Evolutionary conservation across 2,329 filamentous ascomycete genomes (phyloP).

Genomic region (Phaeosphaeriaceae sp.): DNA sequence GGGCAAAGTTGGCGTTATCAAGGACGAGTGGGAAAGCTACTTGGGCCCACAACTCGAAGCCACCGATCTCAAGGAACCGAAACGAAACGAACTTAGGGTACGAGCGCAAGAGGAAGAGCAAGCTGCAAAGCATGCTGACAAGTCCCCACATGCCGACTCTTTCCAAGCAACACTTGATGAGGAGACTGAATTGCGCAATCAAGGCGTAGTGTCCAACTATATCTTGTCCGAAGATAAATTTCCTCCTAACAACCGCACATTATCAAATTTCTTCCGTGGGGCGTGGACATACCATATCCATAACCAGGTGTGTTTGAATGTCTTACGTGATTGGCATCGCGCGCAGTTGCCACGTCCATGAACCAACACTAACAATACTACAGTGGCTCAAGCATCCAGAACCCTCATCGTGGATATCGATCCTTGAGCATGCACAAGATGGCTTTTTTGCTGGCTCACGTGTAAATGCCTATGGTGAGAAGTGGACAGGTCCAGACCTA

Average conservation of each 20-base stretch:
- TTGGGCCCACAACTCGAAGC: conserved; percentile 52
- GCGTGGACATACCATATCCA: conserved; percentile 65
- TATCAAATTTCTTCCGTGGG: conserved; percentile 63
- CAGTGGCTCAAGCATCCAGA: conserved; percentile 64
- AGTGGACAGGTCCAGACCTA: conserved; percentile 58
- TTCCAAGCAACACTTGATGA: conserved; percentile 51
- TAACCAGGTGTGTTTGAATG: conserved; percentile 57
- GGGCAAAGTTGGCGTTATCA: conserved; percentile 53
- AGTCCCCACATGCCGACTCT: conserved; percentile 41
- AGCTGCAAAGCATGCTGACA: conserved; percentile 27
- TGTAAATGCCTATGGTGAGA: conserved; percentile 61
- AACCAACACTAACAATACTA: conserved; percentile 26
- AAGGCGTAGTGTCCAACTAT: conserved; percentile 54
- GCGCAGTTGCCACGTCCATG: not conserved
- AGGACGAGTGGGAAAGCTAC: conserved; percentile 62
- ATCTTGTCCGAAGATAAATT: conserved; percentile 58
- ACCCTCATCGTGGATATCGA: conserved; percentile 62
- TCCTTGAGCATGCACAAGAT: conserved; percentile 61
- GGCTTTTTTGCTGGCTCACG: conserved; percentile 59
- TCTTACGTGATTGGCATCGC: not conserved
- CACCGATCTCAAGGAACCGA: conserved; percentile 37
- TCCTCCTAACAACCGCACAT: conserved; percentile 62
- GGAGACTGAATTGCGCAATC: conserved; percentile 48
- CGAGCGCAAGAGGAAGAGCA: conserved; percentile 33
- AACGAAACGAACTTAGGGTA: conserved; percentile 34